Base-by-base conservation (phyloP, 257 asterid species). In the Nicotiana paniculata region DNA sequence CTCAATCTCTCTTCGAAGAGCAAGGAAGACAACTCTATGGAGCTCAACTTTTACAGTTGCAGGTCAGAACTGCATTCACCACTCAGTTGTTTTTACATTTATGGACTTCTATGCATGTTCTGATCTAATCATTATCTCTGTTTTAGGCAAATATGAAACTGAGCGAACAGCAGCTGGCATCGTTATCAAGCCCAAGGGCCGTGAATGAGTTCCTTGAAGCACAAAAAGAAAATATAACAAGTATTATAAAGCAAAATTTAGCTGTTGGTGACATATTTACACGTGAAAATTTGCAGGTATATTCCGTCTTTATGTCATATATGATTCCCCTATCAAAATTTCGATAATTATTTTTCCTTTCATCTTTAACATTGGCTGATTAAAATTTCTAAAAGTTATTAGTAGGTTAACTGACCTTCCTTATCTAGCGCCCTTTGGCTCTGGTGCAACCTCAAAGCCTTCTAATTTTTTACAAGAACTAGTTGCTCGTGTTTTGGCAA, bases 21-120 rank as follows among this genome's bases (percentile, higher is more conserved):
- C 99, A 96, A 90, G 98, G 97, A 81, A 93, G 98, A 80, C 94
- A 96, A 88, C 95, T 96, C 24, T 96, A 96, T 57, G 99, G 99
- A 66, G 95, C 97, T 66, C 97, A 93, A 85, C 97, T 96, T 77
- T 84, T 96, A 83, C 98, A 96, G 89, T 79, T 92, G 85, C 99
- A 96, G 97, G 99, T 94, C 51, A 82, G 80, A 77, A 48, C 81
- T 64, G 33, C 43, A 21, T 54, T 39, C 18, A n/a, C 75, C 28
- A 68, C 35, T 33, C 77, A 62, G 77, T 32, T 66, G 5, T 30
- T 66, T 81, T 21, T 39, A 32, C 63, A n/a, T 66, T 30, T 81
- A 35, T 53, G 35, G 4, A 65, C 83, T 65, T 35, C 8, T 17
- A 39, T 64, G 39, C 55, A 62, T 82, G 57, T 51, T 76, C 82